Conservation (phyloP, 2,329 filamentous ascomycete species). For the Macrophomina tecta region DNA sequence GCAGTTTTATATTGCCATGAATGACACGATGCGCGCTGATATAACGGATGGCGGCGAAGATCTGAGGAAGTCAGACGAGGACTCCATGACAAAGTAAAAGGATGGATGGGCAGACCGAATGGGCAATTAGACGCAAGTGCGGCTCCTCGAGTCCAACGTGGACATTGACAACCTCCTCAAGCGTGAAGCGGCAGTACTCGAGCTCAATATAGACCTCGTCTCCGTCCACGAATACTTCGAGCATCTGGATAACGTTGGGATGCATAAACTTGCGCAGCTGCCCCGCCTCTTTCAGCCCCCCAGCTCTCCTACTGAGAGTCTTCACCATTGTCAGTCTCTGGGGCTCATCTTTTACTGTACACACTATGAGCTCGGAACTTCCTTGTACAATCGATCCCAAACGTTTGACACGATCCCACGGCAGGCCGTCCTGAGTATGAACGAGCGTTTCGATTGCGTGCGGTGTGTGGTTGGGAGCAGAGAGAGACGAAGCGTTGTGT, state of each 20-base stretch:
- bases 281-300: conserved; percentile 6
- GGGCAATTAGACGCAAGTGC: conserved; percentile 27
- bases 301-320: not conserved
- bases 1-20: conserved; percentile 24
- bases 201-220: conserved; percentile 15
- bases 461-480: too few species aligned
- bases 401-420: not conserved
- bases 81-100: not conserved
- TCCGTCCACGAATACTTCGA: conserved; percentile 22
- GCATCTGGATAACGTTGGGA: conserved; percentile 22
- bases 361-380: not conserved
- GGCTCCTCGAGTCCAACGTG: conserved; percentile 27
- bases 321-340: conserved; percentile 3
- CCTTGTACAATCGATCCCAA: conserved; percentile 2
- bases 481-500: too few species aligned
- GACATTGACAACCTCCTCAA: conserved; percentile 29
- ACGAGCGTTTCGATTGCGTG: not conserved
- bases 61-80: conserved; percentile 6
- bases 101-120: not conserved
- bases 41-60: conserved; percentile 22
- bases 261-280: conserved; percentile 27
- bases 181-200: conserved; percentile 28
- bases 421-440: not conserved
- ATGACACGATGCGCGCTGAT: conserved; percentile 27
- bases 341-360: not conserved